Percentiles rank a stretch among this genome's conserved stretches.
These are phyloP conservation scores for Wickerhamiella bombiphila DNA, from an alignment of 805 yeast species.

Conservation along the genomic window DNA sequence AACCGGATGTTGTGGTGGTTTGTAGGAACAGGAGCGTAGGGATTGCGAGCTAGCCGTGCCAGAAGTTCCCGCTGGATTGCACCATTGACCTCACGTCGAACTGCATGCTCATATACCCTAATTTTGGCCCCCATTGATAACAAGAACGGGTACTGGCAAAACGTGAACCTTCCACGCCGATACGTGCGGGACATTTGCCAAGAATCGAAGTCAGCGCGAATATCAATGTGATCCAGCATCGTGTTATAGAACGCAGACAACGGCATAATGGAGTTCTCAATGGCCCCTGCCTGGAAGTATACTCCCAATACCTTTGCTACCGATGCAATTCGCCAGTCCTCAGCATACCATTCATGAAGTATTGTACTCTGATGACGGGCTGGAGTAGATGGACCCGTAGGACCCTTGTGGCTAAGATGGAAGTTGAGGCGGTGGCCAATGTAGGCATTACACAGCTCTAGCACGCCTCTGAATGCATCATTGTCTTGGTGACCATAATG, in stretches of 20 bases:
- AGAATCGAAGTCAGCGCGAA: conserved; percentile 64
- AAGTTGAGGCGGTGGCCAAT: conserved; percentile 58
- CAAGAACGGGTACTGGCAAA: conserved; percentile 76
- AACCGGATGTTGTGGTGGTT: conserved; percentile 3
- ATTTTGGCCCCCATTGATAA: conserved; percentile 74
- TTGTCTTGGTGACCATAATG: conserved; percentile 28
- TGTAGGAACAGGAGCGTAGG: neutral
- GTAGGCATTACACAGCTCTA: conserved; percentile 60
- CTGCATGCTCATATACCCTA: conserved; percentile 48
- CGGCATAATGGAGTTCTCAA: conserved; percentile 18
- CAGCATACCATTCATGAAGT: conserved; percentile 44
- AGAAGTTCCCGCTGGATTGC: conserved; percentile 14
- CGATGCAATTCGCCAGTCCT: conserved; percentile 67
- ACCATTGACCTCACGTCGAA: conserved; percentile 13
- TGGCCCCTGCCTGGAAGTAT: conserved; percentile 6
- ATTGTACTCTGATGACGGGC: conserved; percentile 10
- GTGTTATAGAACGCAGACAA: conserved; percentile 55
- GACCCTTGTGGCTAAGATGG: conserved; percentile 17
- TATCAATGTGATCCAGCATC: conserved; percentile 56
- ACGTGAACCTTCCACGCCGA: conserved; percentile 30
- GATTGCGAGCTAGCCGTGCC: conserved; percentile 5
- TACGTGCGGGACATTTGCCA: conserved; percentile 39
- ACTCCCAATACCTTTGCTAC: conserved; percentile 47
- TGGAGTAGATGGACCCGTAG: conserved; percentile 6
- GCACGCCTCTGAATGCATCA: conserved; percentile 34